Evolutionary conservation across 345 rosid species (phyloP), one percentile per base, ranked within the genome.

Genomic region (Eutrema heterophyllum): DNA sequence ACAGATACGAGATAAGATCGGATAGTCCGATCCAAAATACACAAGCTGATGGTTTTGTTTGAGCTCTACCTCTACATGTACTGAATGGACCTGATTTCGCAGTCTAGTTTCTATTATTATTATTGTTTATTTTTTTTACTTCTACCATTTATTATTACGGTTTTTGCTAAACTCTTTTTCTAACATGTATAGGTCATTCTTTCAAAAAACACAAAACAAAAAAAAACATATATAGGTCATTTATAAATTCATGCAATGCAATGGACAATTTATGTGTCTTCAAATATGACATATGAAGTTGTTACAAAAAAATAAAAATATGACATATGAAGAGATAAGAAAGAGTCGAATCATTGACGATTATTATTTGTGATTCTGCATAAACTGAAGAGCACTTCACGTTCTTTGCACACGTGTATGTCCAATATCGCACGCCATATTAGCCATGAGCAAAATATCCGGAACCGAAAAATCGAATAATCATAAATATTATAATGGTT

Each of bases 331-430:
- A 6, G 36, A 40, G 73, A 75, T 68, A 59, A 67, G 63, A 30
- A 75, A 43, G 63, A 75, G 59, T 67, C 68, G 56, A 60, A 75
- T 75, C 48, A 60, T 7, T 41, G 40, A 75, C 73, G 41, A 68
- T 36, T 60, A 68, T 50, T 75, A 41, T 60, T 41, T 59, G 11
- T 67, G 78, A 75, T 67, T 32, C 68, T 59, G 46, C 41, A 32
- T 39, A 27, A 41, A 60, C 11, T 41, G 54, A 0, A 59, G 69
- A 60, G 45, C 73, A 32, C 40, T 51, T 68, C 79, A 75, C 79
- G 79, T 75, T 75, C 69, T 52, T 9, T n/a, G 50, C 68, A 68
- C 74, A 75, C 74, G 74, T 75, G 79, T 68, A 46, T 52, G 64
- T 24, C 51, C 64, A 68, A 5, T 45, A 61, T 68, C 36, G 48